Conservation (phyloP, 306 rosid genomes). For the Vigna reflexopilosa region DNA sequence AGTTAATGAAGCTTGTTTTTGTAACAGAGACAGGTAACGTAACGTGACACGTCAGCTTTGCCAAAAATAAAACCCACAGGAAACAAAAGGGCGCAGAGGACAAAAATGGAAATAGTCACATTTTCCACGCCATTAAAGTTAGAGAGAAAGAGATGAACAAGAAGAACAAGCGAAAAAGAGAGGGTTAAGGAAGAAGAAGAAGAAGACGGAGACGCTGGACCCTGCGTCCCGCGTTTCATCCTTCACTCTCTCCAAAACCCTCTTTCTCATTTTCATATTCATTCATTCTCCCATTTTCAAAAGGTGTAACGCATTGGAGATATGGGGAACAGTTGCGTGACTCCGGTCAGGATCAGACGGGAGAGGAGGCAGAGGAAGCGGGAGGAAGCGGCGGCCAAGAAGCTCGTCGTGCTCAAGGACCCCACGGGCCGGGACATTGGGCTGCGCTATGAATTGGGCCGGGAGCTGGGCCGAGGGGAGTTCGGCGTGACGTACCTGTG, state of each 20-base stretch:
- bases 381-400: slow-evolving; percentile 48
- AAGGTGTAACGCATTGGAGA: background rate
- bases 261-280: background rate
- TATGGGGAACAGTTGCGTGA: slow-evolving; percentile 81
- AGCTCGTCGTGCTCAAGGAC: slow-evolving; percentile 61
- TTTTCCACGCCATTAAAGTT: background rate
- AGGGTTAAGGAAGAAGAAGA: background rate
- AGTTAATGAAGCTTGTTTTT: too few species aligned
- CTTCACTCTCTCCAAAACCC: background rate
- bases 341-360: slow-evolving; percentile 20
- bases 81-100: background rate
- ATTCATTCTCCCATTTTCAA: too few species aligned
- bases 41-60: background rate
- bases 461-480: slow-evolving; percentile 88
- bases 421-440: slow-evolving; percentile 85
- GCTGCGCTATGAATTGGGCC: slow-evolving; percentile 67
- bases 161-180: background rate
- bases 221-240: background rate
- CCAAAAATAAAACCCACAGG: background rate
- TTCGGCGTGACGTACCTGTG: slow-evolving; percentile 85
- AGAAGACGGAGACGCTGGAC: background rate
- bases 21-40: background rate
- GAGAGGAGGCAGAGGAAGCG: slow-evolving; percentile 40
- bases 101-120: background rate
- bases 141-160: too few species aligned